Base-by-base conservation (phyloP, 2,329 filamentous ascomycete genomes). In the Ceratocystis harringtonii region DNA sequence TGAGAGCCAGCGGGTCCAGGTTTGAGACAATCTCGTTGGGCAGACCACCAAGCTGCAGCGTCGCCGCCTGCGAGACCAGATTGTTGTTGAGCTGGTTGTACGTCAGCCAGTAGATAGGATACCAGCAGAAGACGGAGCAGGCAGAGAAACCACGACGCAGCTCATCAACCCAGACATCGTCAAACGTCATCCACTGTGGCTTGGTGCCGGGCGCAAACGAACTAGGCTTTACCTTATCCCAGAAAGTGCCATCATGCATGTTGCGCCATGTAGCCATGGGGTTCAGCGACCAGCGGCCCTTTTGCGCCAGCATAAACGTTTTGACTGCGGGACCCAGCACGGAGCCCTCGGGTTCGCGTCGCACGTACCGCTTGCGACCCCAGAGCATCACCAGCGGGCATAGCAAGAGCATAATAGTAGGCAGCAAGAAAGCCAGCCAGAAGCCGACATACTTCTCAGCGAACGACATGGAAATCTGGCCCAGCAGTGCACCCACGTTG, bases 141-240 rank as follows among this genome's bases (percentile, higher is more conserved):
- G 86, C 86, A 65, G 79, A 77, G 69, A 88, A 79, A 7, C 87
- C 87, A 75, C 88, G 84, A 55, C 79, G 78, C 32, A 90, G 80
- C 72, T 90, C 86, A 71, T 89, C 87, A 45, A 92, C 87, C 87
- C 87, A 92, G 22, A 81, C 82, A 69, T 92, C 88, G 68, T 91
- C 87, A 70, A 90, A 90, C 1, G 81, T 87, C 85, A 91, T 91
- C 86, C 86, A 90, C 0, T 70, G 69, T 0, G 84, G 87, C 45
- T 82, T 83, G 61, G 75, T 74, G 22, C 75, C 75, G 52, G 79
- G 76, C 25, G 78, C 77, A 48, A 88, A 80, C n/a, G 76, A 75
- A 69, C 82, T 87, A 0, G 87, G 88, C 77, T 89, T 89, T 67
- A 86, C 84, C 7, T 76, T 76, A 45, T 89, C 81, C 84, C 87